Conservation (phyloP, 2,329 filamentous ascomycete genomes). For the Chrysoporthe cubensis region DNA sequence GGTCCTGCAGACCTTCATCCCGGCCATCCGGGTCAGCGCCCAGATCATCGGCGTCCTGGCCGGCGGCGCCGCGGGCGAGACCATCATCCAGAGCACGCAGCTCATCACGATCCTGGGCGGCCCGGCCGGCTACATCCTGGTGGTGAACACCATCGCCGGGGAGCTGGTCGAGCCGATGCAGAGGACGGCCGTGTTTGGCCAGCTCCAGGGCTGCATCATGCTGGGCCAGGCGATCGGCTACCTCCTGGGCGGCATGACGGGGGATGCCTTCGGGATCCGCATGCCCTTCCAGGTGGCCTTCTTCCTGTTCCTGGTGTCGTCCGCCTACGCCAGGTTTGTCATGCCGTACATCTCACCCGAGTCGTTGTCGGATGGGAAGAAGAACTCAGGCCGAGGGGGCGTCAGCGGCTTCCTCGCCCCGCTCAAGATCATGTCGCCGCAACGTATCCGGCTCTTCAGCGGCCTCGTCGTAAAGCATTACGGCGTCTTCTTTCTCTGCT, state of each 20-base stretch:
- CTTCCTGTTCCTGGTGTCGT: conserved; percentile 54
- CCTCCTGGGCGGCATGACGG: conserved; percentile 65
- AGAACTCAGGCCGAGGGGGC: conserved; percentile 30
- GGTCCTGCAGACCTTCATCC: conserved; percentile 65
- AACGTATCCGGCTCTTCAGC: conserved; percentile 52
- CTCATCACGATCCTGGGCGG: conserved; percentile 71
- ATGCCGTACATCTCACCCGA: conserved; percentile 57
- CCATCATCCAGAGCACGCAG: conserved; percentile 70
- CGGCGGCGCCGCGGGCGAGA: conserved; percentile 65
- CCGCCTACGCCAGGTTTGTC: conserved; percentile 45
- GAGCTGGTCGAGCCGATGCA: conserved; percentile 64
- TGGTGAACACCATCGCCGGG: conserved; percentile 70
- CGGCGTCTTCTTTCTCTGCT: conserved; percentile 64
- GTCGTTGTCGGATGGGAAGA: conserved; percentile 40
- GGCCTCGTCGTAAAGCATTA: conserved; percentile 59
- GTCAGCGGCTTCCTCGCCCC: conserved; percentile 64
- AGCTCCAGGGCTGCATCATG: conserved; percentile 69
- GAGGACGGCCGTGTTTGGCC: conserved; percentile 67
- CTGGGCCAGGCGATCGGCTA: conserved; percentile 68
- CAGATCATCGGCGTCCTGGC: conserved; percentile 68
- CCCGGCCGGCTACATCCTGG: conserved; percentile 69
- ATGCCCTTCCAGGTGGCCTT: conserved; percentile 69
- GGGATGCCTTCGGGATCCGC: conserved; percentile 64
- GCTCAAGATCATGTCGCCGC: conserved; percentile 61
- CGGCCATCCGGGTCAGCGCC: conserved; percentile 64